These are phyloP conservation scores for Psilocybe mexicana DNA, from an alignment of 1,284 basidiomycete species.

Conservation along the genomic window DNA sequence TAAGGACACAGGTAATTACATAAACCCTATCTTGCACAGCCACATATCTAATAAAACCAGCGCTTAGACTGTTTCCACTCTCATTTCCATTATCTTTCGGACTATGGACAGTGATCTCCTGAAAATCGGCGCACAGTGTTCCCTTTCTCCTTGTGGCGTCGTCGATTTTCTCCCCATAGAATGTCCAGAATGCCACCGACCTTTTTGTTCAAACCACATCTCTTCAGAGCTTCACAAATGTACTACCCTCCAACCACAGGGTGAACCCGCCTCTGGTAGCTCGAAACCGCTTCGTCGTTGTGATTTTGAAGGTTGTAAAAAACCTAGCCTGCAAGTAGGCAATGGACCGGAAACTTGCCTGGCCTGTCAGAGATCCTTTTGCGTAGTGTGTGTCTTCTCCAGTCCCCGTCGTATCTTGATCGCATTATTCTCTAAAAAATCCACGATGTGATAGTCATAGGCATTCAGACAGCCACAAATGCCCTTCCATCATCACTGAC, in stretches of 20 bases:
- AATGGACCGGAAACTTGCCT: constrained; percentile 42
- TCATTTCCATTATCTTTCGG: constrained; percentile 2
- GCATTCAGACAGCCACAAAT: constrained; percentile 55
- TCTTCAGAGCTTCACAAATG: constrained; percentile 61
- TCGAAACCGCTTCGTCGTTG: constrained; percentile 48
- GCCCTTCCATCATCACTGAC: constrained; percentile 30
- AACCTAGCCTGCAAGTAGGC: constrained; percentile 49
- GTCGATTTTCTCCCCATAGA: constrained; percentile 68
- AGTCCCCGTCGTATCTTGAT: neutral
- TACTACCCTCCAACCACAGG: constrained; percentile 21
- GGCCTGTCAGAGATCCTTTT: constrained; percentile 60
- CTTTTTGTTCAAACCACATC: constrained; percentile 61
- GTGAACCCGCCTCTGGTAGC: constrained; percentile 5
- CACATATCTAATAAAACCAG: no score
- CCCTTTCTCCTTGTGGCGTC: constrained; percentile 49
- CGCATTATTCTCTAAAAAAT: neutral
- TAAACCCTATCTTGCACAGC: no score
- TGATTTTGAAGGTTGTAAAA: constrained; percentile 49
- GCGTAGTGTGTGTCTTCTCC: constrained; percentile 49
- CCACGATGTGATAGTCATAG: constrained; percentile 51
- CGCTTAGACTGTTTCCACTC: neutral
- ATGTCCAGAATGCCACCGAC: constrained; percentile 49
- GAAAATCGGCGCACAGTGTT: constrained; percentile 57
- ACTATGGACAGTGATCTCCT: constrained; percentile 25
- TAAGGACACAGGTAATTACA: no score